Percentiles rank a stretch among this genome's conserved stretches.
Evolutionary conservation across 2,329 filamentous ascomycete genomes (phyloP).

Genomic region (Ceratocystis harringtonii): DNA sequence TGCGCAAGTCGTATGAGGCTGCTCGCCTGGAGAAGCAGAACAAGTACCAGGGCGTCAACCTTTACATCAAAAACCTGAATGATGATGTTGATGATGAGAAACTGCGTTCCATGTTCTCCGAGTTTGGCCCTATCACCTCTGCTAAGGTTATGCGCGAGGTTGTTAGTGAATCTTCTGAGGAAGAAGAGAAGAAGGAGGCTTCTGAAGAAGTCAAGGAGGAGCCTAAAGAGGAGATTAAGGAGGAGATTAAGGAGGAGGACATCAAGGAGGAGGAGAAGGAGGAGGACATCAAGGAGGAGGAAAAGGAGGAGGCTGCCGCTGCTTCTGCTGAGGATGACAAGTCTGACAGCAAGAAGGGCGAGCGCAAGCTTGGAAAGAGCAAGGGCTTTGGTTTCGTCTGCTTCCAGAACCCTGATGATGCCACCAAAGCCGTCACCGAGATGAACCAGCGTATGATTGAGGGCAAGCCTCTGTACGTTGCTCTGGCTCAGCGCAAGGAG

Average conservation of each 20-base stretch:
- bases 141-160: constrained; percentile 98
- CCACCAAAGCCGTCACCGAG: constrained; percentile 95
- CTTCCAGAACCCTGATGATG: constrained; percentile 98
- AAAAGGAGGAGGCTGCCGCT: constrained; percentile 32
- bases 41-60: constrained; percentile 98
- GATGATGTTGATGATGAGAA: constrained; percentile 97
- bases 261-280: constrained; percentile 39
- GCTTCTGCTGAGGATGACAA: constrained; percentile 39
- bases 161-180: constrained; percentile 38
- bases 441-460: constrained; percentile 99
- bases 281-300: constrained; percentile 34
- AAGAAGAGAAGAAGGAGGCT: constrained; percentile 37
- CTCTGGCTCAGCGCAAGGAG: constrained; percentile 97
- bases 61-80: constrained; percentile 98
- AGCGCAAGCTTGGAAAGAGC: constrained; percentile 81
- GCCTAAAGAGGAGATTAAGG: constrained; percentile 31
- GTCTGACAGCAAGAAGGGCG: constrained; percentile 33
- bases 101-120: constrained; percentile 80
- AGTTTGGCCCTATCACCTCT: constrained; percentile 90
- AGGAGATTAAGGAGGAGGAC: constrained; percentile 35
- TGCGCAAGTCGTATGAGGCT: constrained; percentile 97
- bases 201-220: constrained; percentile 37
- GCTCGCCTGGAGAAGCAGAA: constrained; percentile 94
- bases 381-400: constrained; percentile 99
- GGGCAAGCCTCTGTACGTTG: constrained; percentile 93